These are phyloP conservation scores for Talaromyces amestolkiae DNA, from an alignment of 2,329 filamentous ascomycete species.

Conservation along the genomic window DNA sequence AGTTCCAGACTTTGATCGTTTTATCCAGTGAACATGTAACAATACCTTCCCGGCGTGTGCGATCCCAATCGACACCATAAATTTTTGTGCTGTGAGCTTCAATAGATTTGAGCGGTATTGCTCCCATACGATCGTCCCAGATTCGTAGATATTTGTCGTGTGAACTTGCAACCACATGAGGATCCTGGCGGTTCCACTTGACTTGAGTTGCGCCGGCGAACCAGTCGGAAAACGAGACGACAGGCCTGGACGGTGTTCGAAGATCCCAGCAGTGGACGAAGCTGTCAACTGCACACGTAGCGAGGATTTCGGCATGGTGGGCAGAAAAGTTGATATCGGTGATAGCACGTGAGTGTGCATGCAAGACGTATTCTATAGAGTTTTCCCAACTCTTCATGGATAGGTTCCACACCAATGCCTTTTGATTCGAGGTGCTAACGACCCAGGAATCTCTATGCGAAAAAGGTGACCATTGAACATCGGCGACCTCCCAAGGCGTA, in stretches of 20 bases:
- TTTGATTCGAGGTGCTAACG: constrained; percentile 89
- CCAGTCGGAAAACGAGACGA: constrained; percentile 85
- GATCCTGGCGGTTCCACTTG: constrained; percentile 86
- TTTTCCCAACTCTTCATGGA: constrained; percentile 68
- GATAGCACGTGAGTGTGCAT: constrained; percentile 82
- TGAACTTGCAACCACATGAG: constrained; percentile 83
- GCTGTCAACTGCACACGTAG: constrained; percentile 88
- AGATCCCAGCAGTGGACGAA: constrained; percentile 93
- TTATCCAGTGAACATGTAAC: constrained; percentile 88
- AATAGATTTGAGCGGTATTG: constrained; percentile 76
- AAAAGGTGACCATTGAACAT: constrained; percentile 96
- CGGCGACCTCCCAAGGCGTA: constrained; percentile 89
- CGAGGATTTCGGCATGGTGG: constrained; percentile 82
- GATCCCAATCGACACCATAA: constrained; percentile 93
- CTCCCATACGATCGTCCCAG: constrained; percentile 82
- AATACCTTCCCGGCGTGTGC: constrained; percentile 67
- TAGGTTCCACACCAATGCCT: constrained; percentile 90
- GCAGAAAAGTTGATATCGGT: constrained; percentile 96
- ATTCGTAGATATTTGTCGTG: constrained; percentile 85
- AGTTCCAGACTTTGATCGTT: constrained; percentile 93
- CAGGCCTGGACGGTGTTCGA: constrained; percentile 68
- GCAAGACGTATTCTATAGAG: constrained; percentile 82
- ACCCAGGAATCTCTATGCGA: constrained; percentile 88
- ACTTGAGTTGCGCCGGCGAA: constrained; percentile 91
- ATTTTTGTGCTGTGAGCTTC: constrained; percentile 89